phyloP scores from a whole-genome alignment of 1,284 basidiomycete species.

The Megacollybia platyphylla region DNA sequence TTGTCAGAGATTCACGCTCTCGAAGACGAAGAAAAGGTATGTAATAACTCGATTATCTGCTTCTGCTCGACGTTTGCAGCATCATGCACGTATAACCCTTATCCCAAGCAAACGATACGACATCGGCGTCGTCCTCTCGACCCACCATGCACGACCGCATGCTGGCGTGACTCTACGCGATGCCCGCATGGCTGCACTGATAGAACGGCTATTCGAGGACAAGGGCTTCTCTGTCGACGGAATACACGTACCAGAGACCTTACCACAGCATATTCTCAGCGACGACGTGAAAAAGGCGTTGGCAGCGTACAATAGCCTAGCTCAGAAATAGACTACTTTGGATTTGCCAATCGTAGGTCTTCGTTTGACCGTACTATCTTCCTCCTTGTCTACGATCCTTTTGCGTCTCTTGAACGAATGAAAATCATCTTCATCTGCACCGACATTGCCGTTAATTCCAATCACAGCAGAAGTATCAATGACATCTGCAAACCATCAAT shows the following conservation, averaged over 20 bases:
- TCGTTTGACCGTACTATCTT: slow-evolving; percentile 26
- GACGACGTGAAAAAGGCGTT: no score
- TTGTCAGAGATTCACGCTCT: neutral
- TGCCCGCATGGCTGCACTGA: slow-evolving; percentile 30
- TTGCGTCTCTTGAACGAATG: slow-evolving; percentile 62
- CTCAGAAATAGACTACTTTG: no score
- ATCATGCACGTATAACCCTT: neutral
- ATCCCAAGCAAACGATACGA: neutral
- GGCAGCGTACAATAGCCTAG: no score
- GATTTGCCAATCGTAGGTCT: slow-evolving; percentile 6
- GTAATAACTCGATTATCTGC: neutral
- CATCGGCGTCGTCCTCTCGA: neutral
- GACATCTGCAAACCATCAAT: slow-evolving; percentile 14
- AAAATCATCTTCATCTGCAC: slow-evolving; percentile 91
- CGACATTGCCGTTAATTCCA: slow-evolving; percentile 42
- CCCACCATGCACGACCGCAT: neutral
- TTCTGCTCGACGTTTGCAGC: neutral
- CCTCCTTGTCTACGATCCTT: slow-evolving; percentile 41
- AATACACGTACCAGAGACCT: no score
- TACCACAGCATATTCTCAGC: no score
- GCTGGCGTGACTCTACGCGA: slow-evolving; percentile 35
- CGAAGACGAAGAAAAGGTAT: neutral
- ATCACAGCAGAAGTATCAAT: slow-evolving; percentile 23
- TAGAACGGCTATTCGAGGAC: slow-evolving; percentile 14
- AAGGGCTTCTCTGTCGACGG: no score